These are phyloP conservation scores for Sporothrix pseudoabietina DNA, from an alignment of 2,329 filamentous ascomycete species.

Conservation along the genomic window DNA sequence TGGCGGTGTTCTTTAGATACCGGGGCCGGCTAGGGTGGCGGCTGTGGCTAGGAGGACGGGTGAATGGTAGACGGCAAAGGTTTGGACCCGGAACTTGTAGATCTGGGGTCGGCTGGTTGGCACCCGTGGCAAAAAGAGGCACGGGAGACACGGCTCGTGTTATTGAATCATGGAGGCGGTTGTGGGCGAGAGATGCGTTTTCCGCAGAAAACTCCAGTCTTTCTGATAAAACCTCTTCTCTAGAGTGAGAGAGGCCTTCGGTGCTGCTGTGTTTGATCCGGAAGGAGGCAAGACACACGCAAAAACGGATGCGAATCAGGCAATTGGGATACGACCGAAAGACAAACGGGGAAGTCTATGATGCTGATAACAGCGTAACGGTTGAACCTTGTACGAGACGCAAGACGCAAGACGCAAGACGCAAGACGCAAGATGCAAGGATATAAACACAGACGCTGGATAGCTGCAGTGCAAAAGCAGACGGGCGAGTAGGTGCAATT, in stretches of 20 bases:
- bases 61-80: not conserved
- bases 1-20: not conserved
- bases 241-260: slow-evolving; percentile 3
- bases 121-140: slow-evolving; percentile 22
- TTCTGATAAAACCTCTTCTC: slow-evolving; percentile 22
- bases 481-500: not conserved
- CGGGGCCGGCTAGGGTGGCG: not conserved
- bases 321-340: not conserved
- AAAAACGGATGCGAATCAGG: not conserved
- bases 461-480: not conserved
- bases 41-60: slow-evolving; percentile 33
- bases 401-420: not conserved
- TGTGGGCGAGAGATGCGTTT: not conserved
- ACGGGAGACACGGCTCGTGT: slow-evolving; percentile 40
- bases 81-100: not conserved
- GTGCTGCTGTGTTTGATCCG: not conserved
- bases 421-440: not conserved
- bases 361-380: slow-evolving; percentile 6
- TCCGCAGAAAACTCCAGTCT: slow-evolving; percentile 32
- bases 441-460: slow-evolving; percentile 4
- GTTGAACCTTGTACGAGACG: not conserved
- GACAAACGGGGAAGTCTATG: not conserved
- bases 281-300: not conserved
- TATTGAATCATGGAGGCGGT: slow-evolving; percentile 49
- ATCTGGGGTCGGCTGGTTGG: not conserved